Conservation (phyloP, 2,329 filamentous ascomycete genomes). For the Pyrenophora seminiperda region DNA sequence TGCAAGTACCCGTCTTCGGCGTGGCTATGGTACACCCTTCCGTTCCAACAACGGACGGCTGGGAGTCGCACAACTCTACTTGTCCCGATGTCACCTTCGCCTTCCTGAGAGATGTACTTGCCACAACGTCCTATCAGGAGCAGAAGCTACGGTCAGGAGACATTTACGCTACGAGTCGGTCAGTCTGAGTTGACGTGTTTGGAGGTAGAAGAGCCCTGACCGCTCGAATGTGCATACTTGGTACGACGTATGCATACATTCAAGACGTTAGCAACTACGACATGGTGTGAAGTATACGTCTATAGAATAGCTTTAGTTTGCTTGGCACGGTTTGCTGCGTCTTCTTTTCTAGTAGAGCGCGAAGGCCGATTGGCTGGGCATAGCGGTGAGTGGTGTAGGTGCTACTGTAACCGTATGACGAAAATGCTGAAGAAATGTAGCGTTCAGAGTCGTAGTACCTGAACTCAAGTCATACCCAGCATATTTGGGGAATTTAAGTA, state of each 20-base stretch:
- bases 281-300: slow-evolving; percentile 11
- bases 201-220: slow-evolving; percentile 5
- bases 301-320: slow-evolving; percentile 1
- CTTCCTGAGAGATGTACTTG: slow-evolving; percentile 4
- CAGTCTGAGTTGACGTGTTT: slow-evolving; percentile 17
- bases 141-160: not conserved
- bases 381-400: slow-evolving; percentile 19
- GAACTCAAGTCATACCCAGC: slow-evolving; percentile 3
- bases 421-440: slow-evolving; percentile 4
- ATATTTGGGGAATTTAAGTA: not conserved
- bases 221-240: slow-evolving; percentile 5
- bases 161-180: slow-evolving; percentile 8
- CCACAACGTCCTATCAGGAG: slow-evolving; percentile 8
- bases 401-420: slow-evolving; percentile 24
- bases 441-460: slow-evolving; percentile 8
- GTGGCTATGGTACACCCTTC: slow-evolving; percentile 16
- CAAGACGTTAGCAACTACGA: slow-evolving; percentile 3
- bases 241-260: slow-evolving; percentile 10
- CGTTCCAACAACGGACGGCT: slow-evolving; percentile 6
- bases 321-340: slow-evolving; percentile 14
- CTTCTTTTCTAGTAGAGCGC: not conserved
- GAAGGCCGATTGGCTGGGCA: slow-evolving; percentile 6
- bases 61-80: slow-evolving; percentile 9
- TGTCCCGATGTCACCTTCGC: slow-evolving; percentile 6
- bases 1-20: slow-evolving; percentile 21